phyloP scores from a whole-genome alignment of 2,329 filamentous ascomycete species.

The Aspergillus jensenii region DNA sequence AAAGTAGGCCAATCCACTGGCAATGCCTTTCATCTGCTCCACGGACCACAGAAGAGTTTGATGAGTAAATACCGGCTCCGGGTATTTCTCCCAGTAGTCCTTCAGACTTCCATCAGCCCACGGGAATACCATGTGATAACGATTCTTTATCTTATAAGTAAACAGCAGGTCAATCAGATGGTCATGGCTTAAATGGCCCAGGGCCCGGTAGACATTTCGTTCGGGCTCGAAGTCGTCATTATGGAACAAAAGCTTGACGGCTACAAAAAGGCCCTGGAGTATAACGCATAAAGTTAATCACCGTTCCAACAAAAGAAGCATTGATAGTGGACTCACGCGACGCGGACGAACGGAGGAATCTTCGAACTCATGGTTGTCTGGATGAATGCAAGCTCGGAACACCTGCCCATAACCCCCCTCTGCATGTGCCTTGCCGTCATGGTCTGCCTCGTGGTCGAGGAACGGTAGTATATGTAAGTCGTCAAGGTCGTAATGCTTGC shows the following conservation, averaged over 20 bases:
- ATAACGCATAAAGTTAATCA: no score
- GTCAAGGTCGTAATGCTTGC: conserved; percentile 2
- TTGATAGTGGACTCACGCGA: neutral
- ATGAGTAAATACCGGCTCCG: conserved; percentile 12
- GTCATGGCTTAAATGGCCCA: neutral
- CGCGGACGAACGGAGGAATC: neutral
- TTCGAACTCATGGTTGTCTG: conserved; percentile 11
- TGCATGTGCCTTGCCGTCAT: neutral
- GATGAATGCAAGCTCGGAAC: conserved; percentile 10
- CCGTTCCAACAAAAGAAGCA: no score
- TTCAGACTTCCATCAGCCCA: conserved; percentile 26
- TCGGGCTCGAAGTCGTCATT: neutral
- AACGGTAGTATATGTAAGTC: conserved; percentile 8
- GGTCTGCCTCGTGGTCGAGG: neutral
- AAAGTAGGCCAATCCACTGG: conserved; percentile 20
- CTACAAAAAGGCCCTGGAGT: neutral
- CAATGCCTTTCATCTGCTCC: conserved; percentile 29
- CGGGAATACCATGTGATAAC: conserved; percentile 32
- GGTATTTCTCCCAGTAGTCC: conserved; percentile 24
- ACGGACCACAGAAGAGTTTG: conserved; percentile 26
- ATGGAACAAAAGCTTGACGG: neutral
- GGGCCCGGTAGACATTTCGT: neutral
- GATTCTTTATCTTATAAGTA: conserved; percentile 20
- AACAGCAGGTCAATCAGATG: conserved; percentile 31
- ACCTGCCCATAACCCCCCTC: conserved; percentile 9